A percentile compares a stretch with the other conserved stretches of the same genome.
phyloP scores from a whole-genome alignment of 768 basidiomycete species.

The Auriculariales sp. region DNA sequence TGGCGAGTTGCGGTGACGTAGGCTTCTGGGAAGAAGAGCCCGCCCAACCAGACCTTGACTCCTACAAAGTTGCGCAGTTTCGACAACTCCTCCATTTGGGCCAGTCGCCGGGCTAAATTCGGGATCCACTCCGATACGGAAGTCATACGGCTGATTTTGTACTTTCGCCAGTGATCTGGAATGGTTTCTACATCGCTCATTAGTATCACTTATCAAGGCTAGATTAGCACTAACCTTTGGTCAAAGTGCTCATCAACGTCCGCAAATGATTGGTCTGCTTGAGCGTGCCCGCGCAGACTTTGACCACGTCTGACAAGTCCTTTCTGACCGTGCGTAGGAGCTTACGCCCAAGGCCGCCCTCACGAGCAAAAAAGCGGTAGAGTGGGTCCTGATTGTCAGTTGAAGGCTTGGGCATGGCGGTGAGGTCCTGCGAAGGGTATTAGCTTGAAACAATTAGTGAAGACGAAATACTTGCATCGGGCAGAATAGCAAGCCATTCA shows the following conservation, averaged over 20 bases:
- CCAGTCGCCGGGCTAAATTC: constrained; percentile 64
- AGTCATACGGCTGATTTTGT: constrained; percentile 75
- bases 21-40: constrained; percentile 91
- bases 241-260: constrained; percentile 76
- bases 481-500: constrained; percentile 70
- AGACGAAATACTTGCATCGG: constrained; percentile 35
- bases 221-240: constrained; percentile 52
- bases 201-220: background rate
- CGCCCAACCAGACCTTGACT: constrained; percentile 82
- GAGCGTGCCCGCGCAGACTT: constrained; percentile 72
- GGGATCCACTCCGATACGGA: constrained; percentile 77
- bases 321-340: constrained; percentile 65
- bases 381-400: constrained; percentile 72
- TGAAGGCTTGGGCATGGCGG: constrained; percentile 45
- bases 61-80: constrained; percentile 45
- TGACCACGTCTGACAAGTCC: constrained; percentile 69
- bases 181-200: constrained; percentile 50
- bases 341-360: constrained; percentile 65
- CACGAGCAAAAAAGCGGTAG: constrained; percentile 77
- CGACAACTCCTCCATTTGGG: constrained; percentile 68
- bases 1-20: constrained; percentile 94
- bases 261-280: constrained; percentile 96
- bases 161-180: constrained; percentile 75
- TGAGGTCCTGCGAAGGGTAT: constrained; percentile 35
- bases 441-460: constrained; percentile 6